A percentile compares a stretch with the other conserved stretches of the same genome.
Conservation (phyloP, 441 rosid genomes). For the Arabidopsis lyrata region DNA sequence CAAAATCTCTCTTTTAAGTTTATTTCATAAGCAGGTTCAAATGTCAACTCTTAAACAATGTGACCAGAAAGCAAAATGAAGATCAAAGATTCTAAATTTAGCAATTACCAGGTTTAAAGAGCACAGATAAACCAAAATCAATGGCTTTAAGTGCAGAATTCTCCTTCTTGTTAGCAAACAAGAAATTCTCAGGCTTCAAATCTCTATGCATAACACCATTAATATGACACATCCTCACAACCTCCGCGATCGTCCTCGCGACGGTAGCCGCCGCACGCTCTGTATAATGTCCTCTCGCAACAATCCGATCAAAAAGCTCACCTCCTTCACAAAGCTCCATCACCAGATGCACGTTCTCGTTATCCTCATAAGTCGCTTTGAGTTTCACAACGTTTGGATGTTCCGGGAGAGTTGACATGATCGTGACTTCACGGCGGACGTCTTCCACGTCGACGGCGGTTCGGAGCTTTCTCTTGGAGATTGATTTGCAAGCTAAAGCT, state of each 20-base stretch:
- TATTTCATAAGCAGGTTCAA: background rate
- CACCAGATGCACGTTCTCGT: conserved; percentile 90
- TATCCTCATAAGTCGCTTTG: conserved; percentile 89
- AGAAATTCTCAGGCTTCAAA: conserved; percentile 95
- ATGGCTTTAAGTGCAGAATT: conserved; percentile 82
- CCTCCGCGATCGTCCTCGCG: conserved; percentile 85
- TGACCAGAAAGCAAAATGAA: background rate
- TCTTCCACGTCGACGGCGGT: conserved; percentile 93
- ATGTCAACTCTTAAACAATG: background rate
- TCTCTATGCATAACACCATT: conserved; percentile 97
- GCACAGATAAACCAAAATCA: conserved; percentile 92
- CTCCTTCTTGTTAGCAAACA: conserved; percentile 94
- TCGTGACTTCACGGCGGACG: conserved; percentile 89
- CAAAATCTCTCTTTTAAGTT: background rate
- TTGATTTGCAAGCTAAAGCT: conserved; percentile 87
- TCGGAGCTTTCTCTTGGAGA: conserved; percentile 84
- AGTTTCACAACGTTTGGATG: conserved; percentile 86
- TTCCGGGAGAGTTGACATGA: conserved; percentile 85
- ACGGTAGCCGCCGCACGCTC: conserved; percentile 92
- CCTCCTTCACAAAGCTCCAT: conserved; percentile 99
- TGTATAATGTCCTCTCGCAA: conserved; percentile 92
- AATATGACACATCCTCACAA: conserved; percentile 89
- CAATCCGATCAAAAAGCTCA: conserved; percentile 94
- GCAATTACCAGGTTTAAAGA: conserved; percentile 61
- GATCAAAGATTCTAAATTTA: conserved; percentile 30